phyloP scores from a whole-genome alignment of 495 filamentous ascomycete genomes.

The Evansstolkia leycettana region DNA sequence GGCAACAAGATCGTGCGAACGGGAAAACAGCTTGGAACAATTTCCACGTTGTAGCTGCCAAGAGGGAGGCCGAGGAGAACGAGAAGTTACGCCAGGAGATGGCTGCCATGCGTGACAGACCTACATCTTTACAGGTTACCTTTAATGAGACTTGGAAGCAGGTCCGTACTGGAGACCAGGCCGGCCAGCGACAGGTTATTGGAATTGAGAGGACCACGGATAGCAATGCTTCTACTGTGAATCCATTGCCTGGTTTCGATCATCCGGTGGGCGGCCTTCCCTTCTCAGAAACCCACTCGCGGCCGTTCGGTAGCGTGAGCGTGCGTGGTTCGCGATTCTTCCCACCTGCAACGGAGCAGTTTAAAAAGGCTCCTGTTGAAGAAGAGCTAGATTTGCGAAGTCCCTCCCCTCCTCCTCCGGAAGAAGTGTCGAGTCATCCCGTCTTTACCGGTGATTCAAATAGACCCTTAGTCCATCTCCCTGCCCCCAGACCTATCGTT shows the following conservation, averaged over 20 bases:
- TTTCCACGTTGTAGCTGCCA: conserved; percentile 27
- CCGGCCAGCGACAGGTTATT: conserved; percentile 27
- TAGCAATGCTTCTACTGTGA: conserved; percentile 14
- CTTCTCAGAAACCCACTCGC: conserved; percentile 20
- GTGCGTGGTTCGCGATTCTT: conserved; percentile 59
- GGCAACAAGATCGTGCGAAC: conserved; percentile 21
- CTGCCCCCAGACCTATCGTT: conserved; percentile 54
- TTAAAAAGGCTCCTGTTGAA: conserved; percentile 24
- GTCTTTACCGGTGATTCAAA: conserved; percentile 53
- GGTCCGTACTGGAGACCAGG: conserved; percentile 35
- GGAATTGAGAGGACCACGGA: conserved; percentile 19
- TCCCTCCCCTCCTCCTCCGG: conserved; percentile 62
- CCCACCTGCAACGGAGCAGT: conserved; percentile 35
- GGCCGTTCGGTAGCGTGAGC: conserved; percentile 24
- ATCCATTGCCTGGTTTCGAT: conserved; percentile 25
- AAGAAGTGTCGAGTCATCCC: conserved; percentile 51
- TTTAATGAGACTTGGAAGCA: conserved; percentile 58
- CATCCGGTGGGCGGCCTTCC: conserved; percentile 23
- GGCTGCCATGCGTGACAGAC: conserved; percentile 23
- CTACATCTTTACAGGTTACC: conserved; percentile 25
- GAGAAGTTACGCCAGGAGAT: conserved; percentile 26
- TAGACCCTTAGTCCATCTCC: conserved; percentile 57
- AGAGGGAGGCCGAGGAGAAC: conserved; percentile 30
- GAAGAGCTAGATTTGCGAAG: conserved; percentile 22
- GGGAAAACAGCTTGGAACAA: conserved; percentile 36